A percentile compares a stretch with the other conserved stretches of the same genome.
phyloP scores from a whole-genome alignment of 768 basidiomycete genomes.

The Dentipellis sp. region DNA sequence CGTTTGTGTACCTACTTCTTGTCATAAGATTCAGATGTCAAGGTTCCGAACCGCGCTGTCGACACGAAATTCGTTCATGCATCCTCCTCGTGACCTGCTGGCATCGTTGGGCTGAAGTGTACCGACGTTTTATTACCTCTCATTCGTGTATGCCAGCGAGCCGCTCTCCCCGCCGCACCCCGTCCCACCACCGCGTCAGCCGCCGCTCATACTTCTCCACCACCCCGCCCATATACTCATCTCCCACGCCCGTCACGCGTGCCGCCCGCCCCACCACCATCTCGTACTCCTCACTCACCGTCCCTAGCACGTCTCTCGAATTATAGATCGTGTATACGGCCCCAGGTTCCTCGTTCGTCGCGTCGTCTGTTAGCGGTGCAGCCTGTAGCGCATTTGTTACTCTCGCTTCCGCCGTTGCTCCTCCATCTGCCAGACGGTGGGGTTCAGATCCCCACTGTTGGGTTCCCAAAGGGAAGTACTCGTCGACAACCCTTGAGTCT shows the following conservation, averaged over 20 bases:
- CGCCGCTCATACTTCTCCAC: constrained; percentile 63
- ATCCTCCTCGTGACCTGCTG: neutral
- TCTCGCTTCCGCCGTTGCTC: neutral
- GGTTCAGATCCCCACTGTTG: neutral
- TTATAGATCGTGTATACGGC: constrained; percentile 56
- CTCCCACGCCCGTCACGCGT: constrained; percentile 44
- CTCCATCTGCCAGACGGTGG: neutral
- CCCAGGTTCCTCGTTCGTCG: constrained; percentile 35
- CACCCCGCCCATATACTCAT: constrained; percentile 41
- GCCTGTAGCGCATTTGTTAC: constrained; percentile 5
- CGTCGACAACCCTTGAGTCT: constrained; percentile 26
- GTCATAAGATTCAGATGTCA: too few species aligned
- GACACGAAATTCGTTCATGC: neutral
- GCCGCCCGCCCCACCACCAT: constrained; percentile 43
- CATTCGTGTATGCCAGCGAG: neutral
- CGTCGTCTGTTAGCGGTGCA: constrained; percentile 4
- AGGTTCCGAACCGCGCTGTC: neutral
- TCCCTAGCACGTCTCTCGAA: constrained; percentile 57
- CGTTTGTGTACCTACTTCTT: too few species aligned
- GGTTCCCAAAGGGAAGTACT: constrained; percentile 9
- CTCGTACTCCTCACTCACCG: constrained; percentile 40
- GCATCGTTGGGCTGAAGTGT: constrained; percentile 3
- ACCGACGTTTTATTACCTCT: too few species aligned
- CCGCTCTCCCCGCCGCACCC: constrained; percentile 13
- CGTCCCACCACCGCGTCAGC: constrained; percentile 40